Conservation (phyloP, 2,329 filamentous ascomycete genomes). For the Periconia macrospinosa region DNA sequence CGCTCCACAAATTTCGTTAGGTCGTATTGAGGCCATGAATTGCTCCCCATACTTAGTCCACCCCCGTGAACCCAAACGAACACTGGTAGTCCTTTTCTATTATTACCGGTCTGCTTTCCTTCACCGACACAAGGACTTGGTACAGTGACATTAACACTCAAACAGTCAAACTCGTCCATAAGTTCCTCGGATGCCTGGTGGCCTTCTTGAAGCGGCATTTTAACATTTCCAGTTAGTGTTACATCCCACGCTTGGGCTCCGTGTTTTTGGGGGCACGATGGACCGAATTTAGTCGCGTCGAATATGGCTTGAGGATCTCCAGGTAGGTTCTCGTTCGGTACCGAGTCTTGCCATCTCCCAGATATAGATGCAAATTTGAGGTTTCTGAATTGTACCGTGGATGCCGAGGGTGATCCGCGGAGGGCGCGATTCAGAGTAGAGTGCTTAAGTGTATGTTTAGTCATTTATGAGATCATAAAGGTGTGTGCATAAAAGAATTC, state of each 20-base stretch:
- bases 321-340: slow-evolving; percentile 13
- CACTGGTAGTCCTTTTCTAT: slow-evolving; percentile 46
- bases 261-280: slow-evolving; percentile 41
- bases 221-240: slow-evolving; percentile 23
- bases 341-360: slow-evolving; percentile 34
- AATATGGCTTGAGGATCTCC: slow-evolving; percentile 14
- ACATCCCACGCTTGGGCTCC: slow-evolving; percentile 33
- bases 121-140: slow-evolving; percentile 16
- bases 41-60: slow-evolving; percentile 53
- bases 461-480: not conserved
- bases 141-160: slow-evolving; percentile 38
- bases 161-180: slow-evolving; percentile 40
- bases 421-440: slow-evolving; percentile 18
- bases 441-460: slow-evolving; percentile 9
- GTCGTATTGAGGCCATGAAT: slow-evolving; percentile 57
- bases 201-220: slow-evolving; percentile 13
- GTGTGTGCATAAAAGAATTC: not conserved
- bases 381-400: slow-evolving; percentile 36
- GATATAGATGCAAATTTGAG: slow-evolving; percentile 41
- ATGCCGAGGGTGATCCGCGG: slow-evolving; percentile 18
- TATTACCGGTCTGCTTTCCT: not conserved
- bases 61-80: slow-evolving; percentile 59
- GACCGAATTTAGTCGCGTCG: slow-evolving; percentile 40
- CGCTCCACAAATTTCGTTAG: slow-evolving; percentile 48
- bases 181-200: slow-evolving; percentile 17